Conservation (phyloP, 2,329 filamentous ascomycete species). For the Xylariaceae sp. region DNA sequence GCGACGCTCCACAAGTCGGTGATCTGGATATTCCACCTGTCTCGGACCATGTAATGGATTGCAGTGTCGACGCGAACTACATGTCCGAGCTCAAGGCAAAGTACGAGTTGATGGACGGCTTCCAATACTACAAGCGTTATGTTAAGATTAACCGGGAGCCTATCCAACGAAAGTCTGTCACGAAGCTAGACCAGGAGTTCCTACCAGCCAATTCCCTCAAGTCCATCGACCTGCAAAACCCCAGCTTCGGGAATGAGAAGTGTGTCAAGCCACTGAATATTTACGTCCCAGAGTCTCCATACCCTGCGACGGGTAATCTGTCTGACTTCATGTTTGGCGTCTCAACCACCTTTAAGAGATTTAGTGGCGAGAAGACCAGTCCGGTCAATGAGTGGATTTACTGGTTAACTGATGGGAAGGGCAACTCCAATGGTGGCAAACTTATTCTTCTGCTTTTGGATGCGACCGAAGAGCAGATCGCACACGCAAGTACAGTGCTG, state of each 20-base stretch:
- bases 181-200: conserved; percentile 56
- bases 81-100: conserved; percentile 54
- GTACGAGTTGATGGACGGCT: conserved; percentile 56
- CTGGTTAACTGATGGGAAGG: conserved; percentile 64
- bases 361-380: conserved; percentile 58
- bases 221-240: conserved; percentile 54
- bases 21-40: conserved; percentile 44
- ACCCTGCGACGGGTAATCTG: conserved; percentile 58
- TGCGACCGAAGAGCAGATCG: conserved; percentile 58
- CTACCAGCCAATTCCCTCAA: conserved; percentile 53
- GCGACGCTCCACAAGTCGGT: conserved; percentile 36
- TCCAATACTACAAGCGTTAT: conserved; percentile 64
- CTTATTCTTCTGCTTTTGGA: conserved; percentile 61
- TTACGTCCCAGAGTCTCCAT: conserved; percentile 57
- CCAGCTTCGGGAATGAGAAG: conserved; percentile 48
- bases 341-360: conserved; percentile 63
- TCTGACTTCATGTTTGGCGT: conserved; percentile 66
- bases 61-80: conserved; percentile 55
- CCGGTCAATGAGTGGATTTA: conserved; percentile 66
- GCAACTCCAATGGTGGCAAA: conserved; percentile 63
- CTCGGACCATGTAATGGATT: conserved; percentile 52
- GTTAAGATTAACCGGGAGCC: conserved; percentile 58
- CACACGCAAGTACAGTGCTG: conserved; percentile 55
- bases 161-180: conserved; percentile 58
- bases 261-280: conserved; percentile 59